Conservation (phyloP, 371 early-diverging fungal species). For the Parasitella parasitica region DNA sequence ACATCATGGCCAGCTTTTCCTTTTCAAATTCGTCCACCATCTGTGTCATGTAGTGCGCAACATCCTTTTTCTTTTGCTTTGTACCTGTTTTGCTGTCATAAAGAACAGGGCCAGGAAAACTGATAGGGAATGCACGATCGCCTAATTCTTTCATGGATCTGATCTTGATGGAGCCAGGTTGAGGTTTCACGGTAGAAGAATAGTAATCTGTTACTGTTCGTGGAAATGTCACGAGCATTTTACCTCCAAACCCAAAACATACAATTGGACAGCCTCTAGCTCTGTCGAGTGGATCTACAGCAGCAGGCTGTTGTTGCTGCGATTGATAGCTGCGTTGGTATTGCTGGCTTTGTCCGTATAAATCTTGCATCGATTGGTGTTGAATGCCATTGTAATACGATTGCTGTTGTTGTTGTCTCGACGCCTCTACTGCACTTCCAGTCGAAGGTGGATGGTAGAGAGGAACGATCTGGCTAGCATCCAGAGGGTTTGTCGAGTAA, state of each 20-base stretch:
- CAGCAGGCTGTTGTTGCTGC: slow-evolving; percentile 30
- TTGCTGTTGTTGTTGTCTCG: not conserved
- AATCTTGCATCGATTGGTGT: slow-evolving; percentile 26
- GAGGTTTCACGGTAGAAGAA: slow-evolving; percentile 51
- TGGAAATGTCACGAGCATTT: slow-evolving; percentile 75
- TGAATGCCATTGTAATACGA: slow-evolving; percentile 13
- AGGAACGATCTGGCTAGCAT: slow-evolving; percentile 4
- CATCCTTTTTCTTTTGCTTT: slow-evolving; percentile 72
- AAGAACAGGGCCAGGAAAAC: slow-evolving; percentile 62
- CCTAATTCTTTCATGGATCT: slow-evolving; percentile 38
- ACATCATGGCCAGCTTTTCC: slow-evolving; percentile 13
- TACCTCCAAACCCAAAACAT: slow-evolving; percentile 88
- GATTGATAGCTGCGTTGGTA: slow-evolving; percentile 12
- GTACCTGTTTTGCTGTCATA: slow-evolving; percentile 50
- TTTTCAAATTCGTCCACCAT: slow-evolving; percentile 45
- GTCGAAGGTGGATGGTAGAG: slow-evolving; percentile 9
- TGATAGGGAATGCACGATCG: not conserved
- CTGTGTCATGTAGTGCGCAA: slow-evolving; percentile 53
- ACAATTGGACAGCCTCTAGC: slow-evolving; percentile 72
- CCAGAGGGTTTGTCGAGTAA: slow-evolving; percentile 11
- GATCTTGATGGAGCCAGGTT: slow-evolving; percentile 61
- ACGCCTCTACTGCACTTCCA: not conserved
- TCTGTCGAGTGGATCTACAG: slow-evolving; percentile 67
- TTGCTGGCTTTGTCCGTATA: slow-evolving; percentile 14
- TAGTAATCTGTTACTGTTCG: slow-evolving; percentile 53